Percentiles rank a stretch among this genome's conserved stretches.
Conservation (phyloP, 495 filamentous ascomycete genomes). For the Penicillium macrosclerotiorum region DNA sequence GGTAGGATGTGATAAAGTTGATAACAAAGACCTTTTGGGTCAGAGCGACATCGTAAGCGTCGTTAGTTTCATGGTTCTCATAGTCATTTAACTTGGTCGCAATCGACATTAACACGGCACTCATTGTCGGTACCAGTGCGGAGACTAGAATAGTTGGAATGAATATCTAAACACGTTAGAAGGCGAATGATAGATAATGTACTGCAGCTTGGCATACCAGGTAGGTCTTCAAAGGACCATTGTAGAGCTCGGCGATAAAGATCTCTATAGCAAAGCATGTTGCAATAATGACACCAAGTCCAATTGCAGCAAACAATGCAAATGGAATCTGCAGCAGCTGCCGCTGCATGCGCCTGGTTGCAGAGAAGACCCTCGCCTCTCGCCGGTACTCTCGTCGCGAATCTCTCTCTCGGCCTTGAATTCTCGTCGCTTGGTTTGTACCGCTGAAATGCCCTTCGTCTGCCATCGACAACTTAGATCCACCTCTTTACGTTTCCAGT, state of each 20-base stretch:
- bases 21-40: slow-evolving; percentile 91
- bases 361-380: slow-evolving; percentile 76
- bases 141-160: slow-evolving; percentile 84
- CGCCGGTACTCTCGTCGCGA: slow-evolving; percentile 80
- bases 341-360: slow-evolving; percentile 68
- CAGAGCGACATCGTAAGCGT: slow-evolving; percentile 74
- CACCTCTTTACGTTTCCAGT: slow-evolving; percentile 92
- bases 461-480: slow-evolving; percentile 92
- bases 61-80: slow-evolving; percentile 89
- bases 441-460: slow-evolving; percentile 79
- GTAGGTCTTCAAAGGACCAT: slow-evolving; percentile 81
- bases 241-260: slow-evolving; percentile 92
- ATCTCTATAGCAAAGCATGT: slow-evolving; percentile 93
- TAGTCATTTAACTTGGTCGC: slow-evolving; percentile 78
- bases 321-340: slow-evolving; percentile 91
- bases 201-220: slow-evolving; percentile 54
- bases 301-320: slow-evolving; percentile 64
- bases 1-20: slow-evolving; percentile 96
- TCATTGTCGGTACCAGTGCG: slow-evolving; percentile 75
- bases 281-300: slow-evolving; percentile 78
- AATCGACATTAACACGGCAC: slow-evolving; percentile 68
- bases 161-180: slow-evolving; percentile 64
- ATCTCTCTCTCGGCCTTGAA: slow-evolving; percentile 76
- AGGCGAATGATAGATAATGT: neutral
- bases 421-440: slow-evolving; percentile 71